Conservation (phyloP, 1,284 basidiomycete genomes). For the Melampsora abietis-canadensis region DNA sequence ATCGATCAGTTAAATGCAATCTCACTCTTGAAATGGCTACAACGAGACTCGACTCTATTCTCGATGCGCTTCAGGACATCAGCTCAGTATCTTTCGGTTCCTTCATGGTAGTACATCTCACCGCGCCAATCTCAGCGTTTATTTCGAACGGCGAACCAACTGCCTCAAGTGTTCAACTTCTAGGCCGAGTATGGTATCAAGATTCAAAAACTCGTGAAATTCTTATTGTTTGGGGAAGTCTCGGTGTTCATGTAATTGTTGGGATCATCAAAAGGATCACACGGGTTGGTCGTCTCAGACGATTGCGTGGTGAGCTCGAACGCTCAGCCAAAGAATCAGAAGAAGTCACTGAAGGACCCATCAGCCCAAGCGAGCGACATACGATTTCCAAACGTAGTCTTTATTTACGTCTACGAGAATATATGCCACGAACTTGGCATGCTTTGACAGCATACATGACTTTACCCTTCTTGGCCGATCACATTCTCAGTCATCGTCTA, state of each 20-base stretch:
- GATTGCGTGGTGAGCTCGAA: conserved; percentile 19
- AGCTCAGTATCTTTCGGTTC: conserved; percentile 23
- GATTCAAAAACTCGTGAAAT: conserved; percentile 10
- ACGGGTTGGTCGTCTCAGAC: conserved; percentile 14
- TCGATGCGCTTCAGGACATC: conserved; percentile 15
- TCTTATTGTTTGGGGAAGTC: conserved; percentile 17
- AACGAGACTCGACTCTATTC: conserved; percentile 1
- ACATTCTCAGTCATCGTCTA: conserved; percentile 21
- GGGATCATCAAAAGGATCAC: conserved; percentile 13
- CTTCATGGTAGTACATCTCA: conserved; percentile 27
- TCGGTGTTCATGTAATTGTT: conserved; percentile 23
- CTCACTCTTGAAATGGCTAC: too few species aligned
- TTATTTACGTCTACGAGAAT: conserved; percentile 5
- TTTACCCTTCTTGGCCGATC: conserved; percentile 15
- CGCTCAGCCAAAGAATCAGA: conserved; percentile 9
- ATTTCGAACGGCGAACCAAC: conserved; percentile 9
- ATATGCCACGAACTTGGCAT: conserved; percentile 21
- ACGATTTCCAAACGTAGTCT: neutral
- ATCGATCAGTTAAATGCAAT: too few species aligned
- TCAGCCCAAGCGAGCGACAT: neutral
- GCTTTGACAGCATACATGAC: conserved; percentile 13
- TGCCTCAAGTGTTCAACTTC: conserved; percentile 25
- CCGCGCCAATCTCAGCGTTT: conserved; percentile 11
- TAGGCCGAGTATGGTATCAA: conserved; percentile 16
- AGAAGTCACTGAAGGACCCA: neutral